These are phyloP conservation scores for Cardamine occulta DNA, from an alignment of 345 rosid genomes.

Conservation along the genomic window DNA sequence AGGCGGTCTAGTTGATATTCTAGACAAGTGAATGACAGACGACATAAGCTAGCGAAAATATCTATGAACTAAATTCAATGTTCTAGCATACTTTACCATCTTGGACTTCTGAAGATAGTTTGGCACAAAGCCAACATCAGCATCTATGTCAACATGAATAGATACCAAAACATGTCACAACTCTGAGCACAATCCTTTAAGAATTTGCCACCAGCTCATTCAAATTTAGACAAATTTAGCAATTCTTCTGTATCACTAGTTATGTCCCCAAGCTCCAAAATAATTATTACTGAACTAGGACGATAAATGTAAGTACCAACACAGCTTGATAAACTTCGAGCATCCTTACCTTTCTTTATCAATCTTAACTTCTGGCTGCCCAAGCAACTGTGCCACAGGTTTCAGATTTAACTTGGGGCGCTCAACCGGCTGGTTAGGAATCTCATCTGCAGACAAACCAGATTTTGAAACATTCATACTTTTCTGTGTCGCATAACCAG, in stretches of 20 bases:
- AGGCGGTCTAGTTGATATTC: background rate
- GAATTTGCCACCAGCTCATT: slow-evolving; percentile 4
- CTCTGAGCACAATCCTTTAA: slow-evolving; percentile 25
- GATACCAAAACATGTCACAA: slow-evolving; percentile 16
- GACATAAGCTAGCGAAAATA: slow-evolving; percentile 1
- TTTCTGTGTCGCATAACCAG: slow-evolving; percentile 39
- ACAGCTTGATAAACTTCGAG: background rate
- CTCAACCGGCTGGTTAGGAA: slow-evolving; percentile 55
- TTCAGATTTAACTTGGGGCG: slow-evolving; percentile 68
- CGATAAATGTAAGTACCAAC: background rate
- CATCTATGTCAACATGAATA: slow-evolving; percentile 8
- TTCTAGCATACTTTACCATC: slow-evolving; percentile 18
- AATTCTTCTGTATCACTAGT: slow-evolving; percentile 9
- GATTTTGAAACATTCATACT: slow-evolving; percentile 45
- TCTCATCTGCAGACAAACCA: slow-evolving; percentile 52
- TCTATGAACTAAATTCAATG: slow-evolving; percentile 16
- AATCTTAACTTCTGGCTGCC: slow-evolving; percentile 51
- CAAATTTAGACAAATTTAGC: slow-evolving; percentile 7
- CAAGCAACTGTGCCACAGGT: slow-evolving; percentile 63
- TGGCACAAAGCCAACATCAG: slow-evolving; percentile 7
- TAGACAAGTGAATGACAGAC: slow-evolving; percentile 10
- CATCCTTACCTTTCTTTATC: slow-evolving; percentile 66
- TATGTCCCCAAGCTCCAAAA: slow-evolving; percentile 19
- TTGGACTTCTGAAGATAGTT: slow-evolving; percentile 23
- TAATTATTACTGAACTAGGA: slow-evolving; percentile 15